Conservation (phyloP, 257 asterid species). For the Ilex asprella region DNA sequence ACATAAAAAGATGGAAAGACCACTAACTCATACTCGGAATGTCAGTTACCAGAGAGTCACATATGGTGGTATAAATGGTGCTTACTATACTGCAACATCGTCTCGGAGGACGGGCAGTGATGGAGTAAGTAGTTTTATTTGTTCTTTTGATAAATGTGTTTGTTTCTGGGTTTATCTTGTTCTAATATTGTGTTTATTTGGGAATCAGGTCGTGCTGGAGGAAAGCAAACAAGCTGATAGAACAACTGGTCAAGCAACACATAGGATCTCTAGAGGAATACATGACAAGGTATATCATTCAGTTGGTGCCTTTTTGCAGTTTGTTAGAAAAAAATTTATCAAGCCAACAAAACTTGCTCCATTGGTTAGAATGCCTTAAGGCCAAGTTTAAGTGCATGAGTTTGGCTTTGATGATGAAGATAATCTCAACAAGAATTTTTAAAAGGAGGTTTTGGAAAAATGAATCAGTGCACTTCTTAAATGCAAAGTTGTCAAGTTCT, state of each 20-base stretch:
- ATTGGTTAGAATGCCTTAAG: too few species aligned
- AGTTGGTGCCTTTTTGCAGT: background rate
- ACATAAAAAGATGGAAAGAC: conserved; percentile 17
- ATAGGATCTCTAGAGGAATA: conserved; percentile 75
- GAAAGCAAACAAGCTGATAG: conserved; percentile 75
- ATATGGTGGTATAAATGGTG: conserved; percentile 73
- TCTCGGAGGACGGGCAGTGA: conserved; percentile 46
- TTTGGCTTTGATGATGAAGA: too few species aligned
- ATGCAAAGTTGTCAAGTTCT: too few species aligned
- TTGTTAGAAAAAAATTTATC: background rate
- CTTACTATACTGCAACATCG: conserved; percentile 60
- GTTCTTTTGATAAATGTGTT: background rate
- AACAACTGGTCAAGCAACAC: conserved; percentile 78
- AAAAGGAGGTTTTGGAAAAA: too few species aligned
- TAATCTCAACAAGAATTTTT: too few species aligned
- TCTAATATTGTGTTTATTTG: background rate
- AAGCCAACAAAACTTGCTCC: too few species aligned
- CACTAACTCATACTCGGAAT: conserved; percentile 19
- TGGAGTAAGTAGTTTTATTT: conserved; percentile 43
- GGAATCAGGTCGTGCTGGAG: conserved; percentile 50
- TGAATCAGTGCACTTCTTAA: too few species aligned
- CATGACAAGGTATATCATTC: conserved; percentile 55
- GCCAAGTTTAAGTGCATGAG: too few species aligned
- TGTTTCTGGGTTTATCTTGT: background rate
- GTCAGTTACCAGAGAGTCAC: conserved; percentile 63